A percentile compares a stretch with the other conserved stretches of the same genome.
Evolutionary conservation across 2,329 filamentous ascomycete species (phyloP).

Genomic region (Parastagonospora avenae): DNA sequence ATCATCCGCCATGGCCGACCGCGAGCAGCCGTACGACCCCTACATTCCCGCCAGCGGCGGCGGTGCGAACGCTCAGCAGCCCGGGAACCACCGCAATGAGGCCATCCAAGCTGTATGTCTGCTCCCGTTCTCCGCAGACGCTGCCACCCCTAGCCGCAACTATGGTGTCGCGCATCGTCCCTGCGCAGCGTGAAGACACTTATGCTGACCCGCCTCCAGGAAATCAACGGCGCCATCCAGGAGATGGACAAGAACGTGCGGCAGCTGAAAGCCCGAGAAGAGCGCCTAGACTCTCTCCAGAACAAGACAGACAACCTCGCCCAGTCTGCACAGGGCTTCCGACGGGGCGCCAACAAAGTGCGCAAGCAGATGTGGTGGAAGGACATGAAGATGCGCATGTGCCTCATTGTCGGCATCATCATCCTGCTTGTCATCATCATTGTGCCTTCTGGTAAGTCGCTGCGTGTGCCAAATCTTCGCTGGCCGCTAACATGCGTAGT

Average conservation of each 20-base stretch:
- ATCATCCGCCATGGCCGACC: slow-evolving; percentile 58
- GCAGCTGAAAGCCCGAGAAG: slow-evolving; percentile 92
- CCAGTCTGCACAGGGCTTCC: slow-evolving; percentile 91
- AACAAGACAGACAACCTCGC: slow-evolving; percentile 95
- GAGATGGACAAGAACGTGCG: slow-evolving; percentile 98
- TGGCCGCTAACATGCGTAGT: slow-evolving; percentile 26
- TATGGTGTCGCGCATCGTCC: slow-evolving; percentile 1
- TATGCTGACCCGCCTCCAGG: slow-evolving; percentile 58
- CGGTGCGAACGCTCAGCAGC: slow-evolving; percentile 50
- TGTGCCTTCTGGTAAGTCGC: slow-evolving; percentile 78
- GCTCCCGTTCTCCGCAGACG: neutral
- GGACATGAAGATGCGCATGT: slow-evolving; percentile 99
- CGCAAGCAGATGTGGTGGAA: slow-evolving; percentile 99
- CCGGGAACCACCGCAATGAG: slow-evolving; percentile 68
- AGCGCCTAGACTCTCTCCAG: slow-evolving; percentile 83
- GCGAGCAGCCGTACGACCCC: slow-evolving; percentile 77
- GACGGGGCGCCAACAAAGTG: slow-evolving; percentile 92
- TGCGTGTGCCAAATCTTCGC: too few species aligned
- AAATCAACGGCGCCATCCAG: slow-evolving; percentile 95
- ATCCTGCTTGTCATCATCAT: slow-evolving; percentile 93
- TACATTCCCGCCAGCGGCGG: slow-evolving; percentile 77
- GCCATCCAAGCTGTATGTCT: slow-evolving; percentile 78
- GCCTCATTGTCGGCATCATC: slow-evolving; percentile 87
- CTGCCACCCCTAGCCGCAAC: neutral
- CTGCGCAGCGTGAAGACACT: neutral